Conservation (phyloP, 257 asterid genomes). For the Cordia subcordata region DNA sequence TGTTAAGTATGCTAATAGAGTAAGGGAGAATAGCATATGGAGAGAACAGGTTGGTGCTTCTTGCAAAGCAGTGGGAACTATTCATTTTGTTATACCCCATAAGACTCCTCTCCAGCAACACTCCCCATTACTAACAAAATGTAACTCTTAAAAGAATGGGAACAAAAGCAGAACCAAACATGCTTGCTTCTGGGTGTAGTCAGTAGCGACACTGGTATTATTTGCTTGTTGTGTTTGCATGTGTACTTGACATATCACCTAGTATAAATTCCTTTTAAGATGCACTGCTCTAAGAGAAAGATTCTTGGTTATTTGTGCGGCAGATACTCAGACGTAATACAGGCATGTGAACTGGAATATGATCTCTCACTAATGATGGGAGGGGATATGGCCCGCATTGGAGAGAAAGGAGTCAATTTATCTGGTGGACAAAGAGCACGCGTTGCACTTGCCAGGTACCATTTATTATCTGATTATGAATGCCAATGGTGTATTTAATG, state of each 20-base stretch:
- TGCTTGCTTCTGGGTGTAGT: neutral
- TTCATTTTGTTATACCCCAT: no score
- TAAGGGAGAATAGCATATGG: no score
- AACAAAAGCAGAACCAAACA: no score
- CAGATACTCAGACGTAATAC: conserved; percentile 71
- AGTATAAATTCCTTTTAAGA: neutral
- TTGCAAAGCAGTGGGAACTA: no score
- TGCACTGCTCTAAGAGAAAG: neutral
- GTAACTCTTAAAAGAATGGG: no score
- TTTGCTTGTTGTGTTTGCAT: neutral
- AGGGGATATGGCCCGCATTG: conserved; percentile 83
- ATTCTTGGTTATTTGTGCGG: neutral
- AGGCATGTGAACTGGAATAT: conserved; percentile 61
- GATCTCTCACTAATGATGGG: conserved; percentile 85
- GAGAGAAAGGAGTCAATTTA: conserved; percentile 85
- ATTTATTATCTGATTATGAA: conserved; percentile 8
- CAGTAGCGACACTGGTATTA: neutral
- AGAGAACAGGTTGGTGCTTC: no score
- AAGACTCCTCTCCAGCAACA: no score
- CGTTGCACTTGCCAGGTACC: conserved; percentile 87
- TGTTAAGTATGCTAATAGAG: no score
- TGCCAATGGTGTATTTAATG: neutral
- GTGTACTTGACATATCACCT: neutral
- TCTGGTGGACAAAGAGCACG: conserved; percentile 97
- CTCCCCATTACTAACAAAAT: no score